phyloP scores from a whole-genome alignment of 2,329 filamentous ascomycete species.

The Diaporthe citriasiana region DNA sequence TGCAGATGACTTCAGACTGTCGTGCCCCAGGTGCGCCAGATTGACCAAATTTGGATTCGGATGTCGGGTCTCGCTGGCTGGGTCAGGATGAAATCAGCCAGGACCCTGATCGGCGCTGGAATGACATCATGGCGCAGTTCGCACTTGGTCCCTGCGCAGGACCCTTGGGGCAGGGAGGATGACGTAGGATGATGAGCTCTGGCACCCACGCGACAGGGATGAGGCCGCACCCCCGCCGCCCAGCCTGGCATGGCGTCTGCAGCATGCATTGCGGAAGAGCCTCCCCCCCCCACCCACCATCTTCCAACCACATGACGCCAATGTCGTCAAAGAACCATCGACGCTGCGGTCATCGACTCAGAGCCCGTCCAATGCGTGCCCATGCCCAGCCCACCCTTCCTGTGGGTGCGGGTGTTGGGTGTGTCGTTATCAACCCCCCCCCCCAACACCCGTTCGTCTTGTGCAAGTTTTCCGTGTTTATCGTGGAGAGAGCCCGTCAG shows the following conservation, averaged over 20 bases:
- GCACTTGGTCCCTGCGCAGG: conserved; percentile 22
- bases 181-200: conserved; percentile 31
- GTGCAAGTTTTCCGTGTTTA: background rate
- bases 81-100: conserved; percentile 28
- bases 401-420: background rate
- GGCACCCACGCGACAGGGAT: conserved; percentile 14
- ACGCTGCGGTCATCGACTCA: conserved; percentile 30
- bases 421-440: conserved; percentile 26
- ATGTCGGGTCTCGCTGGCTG: conserved; percentile 32
- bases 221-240: background rate
- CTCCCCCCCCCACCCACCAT: conserved; percentile 17
- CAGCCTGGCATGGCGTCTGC: conserved; percentile 18
- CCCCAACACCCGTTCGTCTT: background rate
- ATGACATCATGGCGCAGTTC: conserved; percentile 33
- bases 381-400: background rate
- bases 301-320: conserved; percentile 35
- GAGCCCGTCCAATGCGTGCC: conserved; percentile 12
- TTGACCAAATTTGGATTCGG: conserved; percentile 21
- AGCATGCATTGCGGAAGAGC: conserved; percentile 15
- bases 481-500: background rate
- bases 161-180: conserved; percentile 25
- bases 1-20: conserved; percentile 39
- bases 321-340: conserved; percentile 30
- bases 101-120: conserved; percentile 16
- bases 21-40: conserved; percentile 7